A percentile compares a stretch with the other conserved stretches of the same genome.
phyloP scores from a whole-genome alignment of 345 rosid genomes.

The Ceriops decandra region DNA sequence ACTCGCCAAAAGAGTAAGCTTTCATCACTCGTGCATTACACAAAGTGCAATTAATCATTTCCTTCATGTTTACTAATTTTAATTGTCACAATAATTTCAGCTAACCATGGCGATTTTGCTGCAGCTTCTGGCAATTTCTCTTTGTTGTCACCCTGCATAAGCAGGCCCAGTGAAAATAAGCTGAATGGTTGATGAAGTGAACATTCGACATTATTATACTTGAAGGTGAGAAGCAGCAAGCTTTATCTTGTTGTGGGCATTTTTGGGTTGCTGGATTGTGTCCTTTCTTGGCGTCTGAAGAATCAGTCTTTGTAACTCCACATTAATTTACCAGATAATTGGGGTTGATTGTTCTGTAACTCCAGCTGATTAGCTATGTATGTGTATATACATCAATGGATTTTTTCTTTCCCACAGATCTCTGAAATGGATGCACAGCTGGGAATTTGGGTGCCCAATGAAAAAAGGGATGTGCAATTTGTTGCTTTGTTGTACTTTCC shows the following conservation, averaged over 20 bases:
- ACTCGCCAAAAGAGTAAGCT: constrained; percentile 67
- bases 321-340: constrained; percentile 4
- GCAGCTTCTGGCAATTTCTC: constrained; percentile 83
- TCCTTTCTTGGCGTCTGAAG: constrained; percentile 9
- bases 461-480: no score
- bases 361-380: background rate
- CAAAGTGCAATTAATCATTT: background rate
- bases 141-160: constrained; percentile 68
- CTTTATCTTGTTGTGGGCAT: constrained; percentile 7
- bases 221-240: constrained; percentile 16
- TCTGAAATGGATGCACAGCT: background rate
- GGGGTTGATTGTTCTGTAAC: background rate
- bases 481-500: no score
- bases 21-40: background rate
- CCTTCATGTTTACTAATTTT: background rate
- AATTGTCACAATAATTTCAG: constrained; percentile 1
- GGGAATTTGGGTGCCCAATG: background rate
- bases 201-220: background rate
- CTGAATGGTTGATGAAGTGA: constrained; percentile 21
- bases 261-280: constrained; percentile 14
- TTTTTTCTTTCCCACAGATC: background rate
- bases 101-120: background rate
- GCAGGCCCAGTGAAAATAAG: constrained; percentile 66
- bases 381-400: background rate
- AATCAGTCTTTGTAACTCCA: constrained; percentile 17